These are phyloP conservation scores for Orbilia ellipsospora DNA, from an alignment of 2,329 filamentous ascomycete genomes.

Conservation along the genomic window DNA sequence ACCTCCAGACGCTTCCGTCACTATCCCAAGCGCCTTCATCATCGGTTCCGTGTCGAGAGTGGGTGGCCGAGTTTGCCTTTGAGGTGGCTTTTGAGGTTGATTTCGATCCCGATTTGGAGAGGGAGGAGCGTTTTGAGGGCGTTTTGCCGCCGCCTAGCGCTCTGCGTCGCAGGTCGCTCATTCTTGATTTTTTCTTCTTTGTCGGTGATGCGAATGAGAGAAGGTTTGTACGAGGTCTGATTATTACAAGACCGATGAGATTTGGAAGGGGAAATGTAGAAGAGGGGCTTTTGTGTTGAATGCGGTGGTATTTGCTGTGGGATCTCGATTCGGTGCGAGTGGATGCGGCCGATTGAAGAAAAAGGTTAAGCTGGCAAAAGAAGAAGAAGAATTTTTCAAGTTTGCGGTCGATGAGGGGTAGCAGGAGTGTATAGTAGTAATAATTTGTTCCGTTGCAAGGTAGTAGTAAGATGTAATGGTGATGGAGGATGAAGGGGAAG, in stretches of 20 bases:
- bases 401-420: too few species aligned
- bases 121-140: conserved; percentile 66
- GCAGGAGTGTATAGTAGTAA: too few species aligned
- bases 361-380: too few species aligned
- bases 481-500: conserved; percentile 2
- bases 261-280: conserved; percentile 2
- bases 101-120: conserved; percentile 71
- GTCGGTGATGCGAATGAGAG: neutral
- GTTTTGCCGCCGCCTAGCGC: conserved; percentile 79
- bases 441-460: too few species aligned
- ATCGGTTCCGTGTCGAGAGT: conserved; percentile 73
- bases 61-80: conserved; percentile 70
- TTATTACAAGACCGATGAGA: neutral
- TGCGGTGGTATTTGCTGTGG: neutral
- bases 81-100: conserved; percentile 70
- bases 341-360: too few species aligned
- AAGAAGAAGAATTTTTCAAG: too few species aligned
- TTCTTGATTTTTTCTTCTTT: conserved; percentile 59
- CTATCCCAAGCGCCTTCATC: conserved; percentile 71
- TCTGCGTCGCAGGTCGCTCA: conserved; percentile 75
- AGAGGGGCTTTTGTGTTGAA: neutral
- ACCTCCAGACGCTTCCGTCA: conserved; percentile 70
- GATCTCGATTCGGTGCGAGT: neutral
- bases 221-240: neutral
- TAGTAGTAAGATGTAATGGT: neutral